Evolutionary conservation across 768 basidiomycete species (phyloP).

Genomic region (Ephemerocybe angulata): DNA sequence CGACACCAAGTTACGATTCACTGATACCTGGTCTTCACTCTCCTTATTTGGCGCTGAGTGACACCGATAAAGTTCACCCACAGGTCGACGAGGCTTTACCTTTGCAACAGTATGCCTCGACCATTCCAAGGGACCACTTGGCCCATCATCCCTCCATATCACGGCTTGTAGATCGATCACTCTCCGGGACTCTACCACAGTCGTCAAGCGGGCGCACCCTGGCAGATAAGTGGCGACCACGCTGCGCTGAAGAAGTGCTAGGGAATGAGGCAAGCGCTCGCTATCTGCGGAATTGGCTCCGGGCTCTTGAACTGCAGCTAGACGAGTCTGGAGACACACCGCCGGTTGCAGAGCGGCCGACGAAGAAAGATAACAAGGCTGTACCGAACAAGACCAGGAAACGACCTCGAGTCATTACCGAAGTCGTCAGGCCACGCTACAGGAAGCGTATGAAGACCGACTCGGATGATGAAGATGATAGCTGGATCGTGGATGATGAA

Average conservation of each 20-base stretch:
- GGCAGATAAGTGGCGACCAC: slow-evolving; percentile 75
- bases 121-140: slow-evolving; percentile 28
- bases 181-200: slow-evolving; percentile 14
- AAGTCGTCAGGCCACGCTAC: slow-evolving; percentile 41
- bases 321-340: slow-evolving; percentile 16
- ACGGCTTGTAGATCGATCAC: slow-evolving; percentile 28
- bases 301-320: slow-evolving; percentile 61
- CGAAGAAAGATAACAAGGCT: slow-evolving; percentile 15
- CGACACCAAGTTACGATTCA: neutral
- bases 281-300: slow-evolving; percentile 77
- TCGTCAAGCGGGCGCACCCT: slow-evolving; percentile 48
- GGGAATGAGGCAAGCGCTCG: slow-evolving; percentile 70
- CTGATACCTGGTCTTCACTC: neutral
- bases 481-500: slow-evolving; percentile 51
- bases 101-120: slow-evolving; percentile 2
- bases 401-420: slow-evolving; percentile 56
- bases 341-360: slow-evolving; percentile 5
- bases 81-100: slow-evolving; percentile 5
- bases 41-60: neutral
- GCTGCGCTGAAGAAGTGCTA: slow-evolving; percentile 67
- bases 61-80: neutral
- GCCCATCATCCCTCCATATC: slow-evolving; percentile 49
- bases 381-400: slow-evolving; percentile 37
- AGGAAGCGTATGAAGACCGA: slow-evolving; percentile 54
- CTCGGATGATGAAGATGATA: slow-evolving; percentile 53